Evolutionary conservation across 495 filamentous ascomycete species (phyloP), one percentile per base, ranked within the genome.

Genomic region (Trichoderma orchidacearum): DNA sequence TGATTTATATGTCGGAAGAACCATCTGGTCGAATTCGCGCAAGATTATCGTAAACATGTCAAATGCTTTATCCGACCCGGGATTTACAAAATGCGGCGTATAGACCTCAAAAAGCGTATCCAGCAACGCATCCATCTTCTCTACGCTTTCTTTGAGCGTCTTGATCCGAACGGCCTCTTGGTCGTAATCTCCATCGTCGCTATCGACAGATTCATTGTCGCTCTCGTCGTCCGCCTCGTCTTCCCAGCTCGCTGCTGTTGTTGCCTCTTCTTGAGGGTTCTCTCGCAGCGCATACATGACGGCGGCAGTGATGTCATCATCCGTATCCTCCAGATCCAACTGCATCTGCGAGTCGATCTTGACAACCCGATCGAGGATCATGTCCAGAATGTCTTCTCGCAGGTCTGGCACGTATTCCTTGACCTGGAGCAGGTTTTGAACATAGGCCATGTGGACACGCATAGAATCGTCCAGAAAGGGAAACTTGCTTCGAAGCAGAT

Each of bases 341-440:
- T 96, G 91, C 65, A 97, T 90, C 64, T 95, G 88, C 3, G 95
- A 87, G 61, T 99, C 93, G 48, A 75, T 85, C 68, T 93, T 95
- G 57, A 96, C 87, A 3, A 96, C 72, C 53, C 84, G 80, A 32
- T 92, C 85, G 11, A 86, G 87, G 36, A 96, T 83, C 17, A 96
- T 70, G 56, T 85, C 81, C 55, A 95, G 79, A n/a, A 96, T 80
- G 54, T 93, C 86, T 15, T 82, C 77, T 60, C 83, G 83, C n/a
- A 97, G 74, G 50, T 92, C 85, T 0, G 89, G 88, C 5, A 83
- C 77, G 66, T 94, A 94, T 48, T 74, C 74, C 35, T 84, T 79
- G 27, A 97, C 68, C 58, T 75, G 80, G 5, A 96, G 71, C 3
- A 96, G 70, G 64, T 95, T 95, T 51, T 81, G 75, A 32, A 93